A percentile compares a stretch with the other conserved stretches of the same genome.
These are phyloP conservation scores for Eucalyptus erythrocorys DNA, from an alignment of 345 rosid species.

Conservation along the genomic window DNA sequence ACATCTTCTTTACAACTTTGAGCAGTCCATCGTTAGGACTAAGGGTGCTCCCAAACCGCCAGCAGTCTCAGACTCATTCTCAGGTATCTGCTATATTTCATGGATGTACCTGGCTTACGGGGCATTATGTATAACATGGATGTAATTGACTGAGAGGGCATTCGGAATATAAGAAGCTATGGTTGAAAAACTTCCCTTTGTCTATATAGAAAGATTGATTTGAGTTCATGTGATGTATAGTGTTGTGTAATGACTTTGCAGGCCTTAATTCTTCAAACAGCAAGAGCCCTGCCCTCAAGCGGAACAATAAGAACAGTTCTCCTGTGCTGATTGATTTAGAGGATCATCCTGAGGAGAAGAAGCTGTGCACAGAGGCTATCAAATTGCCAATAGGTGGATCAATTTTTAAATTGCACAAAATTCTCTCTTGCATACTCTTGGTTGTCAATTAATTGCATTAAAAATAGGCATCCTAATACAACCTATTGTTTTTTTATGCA, in stretches of 20 bases:
- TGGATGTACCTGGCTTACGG: not conserved
- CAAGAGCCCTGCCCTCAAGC: not conserved
- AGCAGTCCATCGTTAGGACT: not conserved
- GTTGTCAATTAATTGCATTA: not conserved
- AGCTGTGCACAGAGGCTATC: not conserved
- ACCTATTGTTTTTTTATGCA: not conserved
- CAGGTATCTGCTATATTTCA: not conserved
- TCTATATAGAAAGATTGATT: not conserved
- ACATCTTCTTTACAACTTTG: not conserved
- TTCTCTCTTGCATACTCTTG: not conserved
- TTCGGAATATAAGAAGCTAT: not conserved
- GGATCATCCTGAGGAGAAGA: not conserved
- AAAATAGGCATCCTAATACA: not conserved
- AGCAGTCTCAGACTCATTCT: not conserved
- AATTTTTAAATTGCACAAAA: not conserved
- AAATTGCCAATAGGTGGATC: not conserved
- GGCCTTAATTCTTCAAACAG: not conserved
- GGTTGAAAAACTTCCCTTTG: not conserved
- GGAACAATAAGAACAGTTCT: not conserved
- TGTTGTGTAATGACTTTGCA: not conserved
- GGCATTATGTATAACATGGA: not conserved
- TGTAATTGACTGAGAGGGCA: not conserved
- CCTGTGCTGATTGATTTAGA: not conserved
- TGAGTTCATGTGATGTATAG: not conserved
- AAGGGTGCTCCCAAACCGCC: not conserved